phyloP scores from a whole-genome alignment of 768 basidiomycete species.

The Gautieria morchelliformis region DNA sequence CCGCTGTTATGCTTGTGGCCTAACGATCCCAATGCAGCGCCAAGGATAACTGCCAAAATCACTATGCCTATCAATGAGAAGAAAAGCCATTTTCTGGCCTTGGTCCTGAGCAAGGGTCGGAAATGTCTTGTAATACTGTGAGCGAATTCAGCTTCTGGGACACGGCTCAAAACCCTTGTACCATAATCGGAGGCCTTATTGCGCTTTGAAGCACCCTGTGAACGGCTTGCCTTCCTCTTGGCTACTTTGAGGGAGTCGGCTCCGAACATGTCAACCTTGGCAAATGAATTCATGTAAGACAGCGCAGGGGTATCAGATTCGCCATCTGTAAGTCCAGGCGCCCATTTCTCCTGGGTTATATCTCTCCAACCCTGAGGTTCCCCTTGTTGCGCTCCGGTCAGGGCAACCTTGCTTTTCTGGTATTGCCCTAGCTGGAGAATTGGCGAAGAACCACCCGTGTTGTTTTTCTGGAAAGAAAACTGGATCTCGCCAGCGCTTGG shows the following conservation, averaged over 20 bases:
- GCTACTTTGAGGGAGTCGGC: conserved; percentile 1
- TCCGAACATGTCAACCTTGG: not conserved
- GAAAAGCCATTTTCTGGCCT: not conserved
- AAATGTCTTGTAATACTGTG: not conserved
- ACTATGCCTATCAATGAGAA: conserved; percentile 5
- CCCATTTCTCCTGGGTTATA: not conserved
- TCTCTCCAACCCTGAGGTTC: conserved; percentile 3
- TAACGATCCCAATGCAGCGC: conserved; percentile 35
- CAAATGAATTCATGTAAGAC: not conserved
- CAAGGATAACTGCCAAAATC: conserved; percentile 20
- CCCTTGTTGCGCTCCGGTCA: not conserved
- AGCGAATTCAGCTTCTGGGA: not conserved
- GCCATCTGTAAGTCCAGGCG: not conserved
- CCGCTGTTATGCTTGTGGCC: conserved; percentile 23
- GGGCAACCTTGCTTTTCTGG: conserved; percentile 27
- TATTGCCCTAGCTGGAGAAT: conserved; percentile 32
- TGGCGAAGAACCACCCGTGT: not conserved
- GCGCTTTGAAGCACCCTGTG: not conserved
- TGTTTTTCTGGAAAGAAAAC: not conserved
- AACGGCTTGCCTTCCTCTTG: not conserved
- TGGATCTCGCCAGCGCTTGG: not conserved
- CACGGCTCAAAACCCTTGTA: not conserved
- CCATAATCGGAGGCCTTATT: not conserved
- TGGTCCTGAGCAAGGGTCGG: not conserved
- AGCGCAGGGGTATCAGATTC: too few species aligned